phyloP scores from a whole-genome alignment of 2,329 filamentous ascomycete species.

The Xylariaceae sp. region DNA sequence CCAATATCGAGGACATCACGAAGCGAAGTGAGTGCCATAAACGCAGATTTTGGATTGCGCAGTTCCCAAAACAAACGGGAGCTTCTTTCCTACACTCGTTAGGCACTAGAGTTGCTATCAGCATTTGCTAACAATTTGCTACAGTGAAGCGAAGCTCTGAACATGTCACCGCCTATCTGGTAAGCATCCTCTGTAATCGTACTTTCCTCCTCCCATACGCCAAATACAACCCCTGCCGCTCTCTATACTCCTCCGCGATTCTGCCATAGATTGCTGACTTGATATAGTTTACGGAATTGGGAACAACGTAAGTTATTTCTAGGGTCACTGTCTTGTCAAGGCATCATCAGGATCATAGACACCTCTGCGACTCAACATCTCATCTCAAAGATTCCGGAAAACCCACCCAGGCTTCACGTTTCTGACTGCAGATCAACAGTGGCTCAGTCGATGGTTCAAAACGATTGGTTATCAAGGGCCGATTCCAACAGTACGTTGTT shows the following conservation, averaged over 20 bases:
- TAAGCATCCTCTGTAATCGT: too few relatives aligned
- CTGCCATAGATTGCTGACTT: conserved; percentile 1
- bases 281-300: conserved; percentile 83
- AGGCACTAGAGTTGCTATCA: too few relatives aligned
- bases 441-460: conserved; percentile 93
- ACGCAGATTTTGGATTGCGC: too few relatives aligned
- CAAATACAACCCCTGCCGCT: too few relatives aligned
- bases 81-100: neutral
- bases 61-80: too few relatives aligned
- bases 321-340: neutral
- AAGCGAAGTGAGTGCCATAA: conserved; percentile 68
- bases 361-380: neutral
- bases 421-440: conserved; percentile 26
- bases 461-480: conserved; percentile 96
- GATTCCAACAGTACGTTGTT: conserved; percentile 84
- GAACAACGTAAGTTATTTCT: conserved; percentile 67
- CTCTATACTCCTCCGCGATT: neutral
- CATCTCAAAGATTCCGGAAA: neutral
- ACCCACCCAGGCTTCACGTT: neutral
- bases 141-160: conserved; percentile 93
- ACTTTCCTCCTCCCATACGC: too few relatives aligned
- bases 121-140: conserved; percentile 10
- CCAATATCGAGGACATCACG: conserved; percentile 98
- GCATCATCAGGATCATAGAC: neutral
- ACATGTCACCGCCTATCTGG: conserved; percentile 91